Evolutionary conservation across 257 asterid genomes (phyloP).

Genomic region (Perilla frutescens): DNA sequence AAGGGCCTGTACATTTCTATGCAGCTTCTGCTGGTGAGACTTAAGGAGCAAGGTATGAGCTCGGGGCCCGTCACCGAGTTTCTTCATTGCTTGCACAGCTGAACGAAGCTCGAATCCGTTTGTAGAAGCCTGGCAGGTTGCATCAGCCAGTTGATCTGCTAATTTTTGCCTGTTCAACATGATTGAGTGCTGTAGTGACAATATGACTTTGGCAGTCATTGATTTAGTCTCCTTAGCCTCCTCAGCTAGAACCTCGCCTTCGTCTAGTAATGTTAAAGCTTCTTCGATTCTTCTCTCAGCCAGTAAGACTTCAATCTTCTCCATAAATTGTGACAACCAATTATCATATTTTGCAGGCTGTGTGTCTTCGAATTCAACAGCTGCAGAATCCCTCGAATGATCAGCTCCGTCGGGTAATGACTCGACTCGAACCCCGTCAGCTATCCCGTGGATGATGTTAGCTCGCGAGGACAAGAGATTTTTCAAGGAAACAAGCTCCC

Average conservation of each 20-base stretch:
- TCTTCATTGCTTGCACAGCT: slow-evolving; percentile 72
- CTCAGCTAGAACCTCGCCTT: slow-evolving; percentile 61
- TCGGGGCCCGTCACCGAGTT: slow-evolving; percentile 85
- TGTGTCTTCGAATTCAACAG: slow-evolving; percentile 38
- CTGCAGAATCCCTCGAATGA: slow-evolving; percentile 43
- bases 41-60: slow-evolving; percentile 80
- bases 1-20: slow-evolving; percentile 54
- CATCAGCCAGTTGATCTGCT: slow-evolving; percentile 77
- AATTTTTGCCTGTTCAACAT: slow-evolving; percentile 69
- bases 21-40: slow-evolving; percentile 71
- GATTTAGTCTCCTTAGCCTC: slow-evolving; percentile 43
- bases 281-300: slow-evolving; percentile 89
- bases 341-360: slow-evolving; percentile 61
- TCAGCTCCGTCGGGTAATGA: slow-evolving; percentile 55
- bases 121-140: slow-evolving; percentile 74
- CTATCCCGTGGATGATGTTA: slow-evolving; percentile 64
- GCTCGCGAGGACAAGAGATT: slow-evolving; percentile 77
- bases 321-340: slow-evolving; percentile 67
- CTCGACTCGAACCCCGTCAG: slow-evolving; percentile 73
- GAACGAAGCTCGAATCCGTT: slow-evolving; percentile 72
- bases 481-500: slow-evolving; percentile 81
- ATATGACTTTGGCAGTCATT: slow-evolving; percentile 47
- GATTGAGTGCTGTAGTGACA: slow-evolving; percentile 53
- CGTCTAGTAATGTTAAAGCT: slow-evolving; percentile 69
- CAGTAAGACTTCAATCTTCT: slow-evolving; percentile 69